These are phyloP conservation scores for Xylariaceae sp. DNA, from an alignment of 2,329 filamentous ascomycete species.

Conservation along the genomic window DNA sequence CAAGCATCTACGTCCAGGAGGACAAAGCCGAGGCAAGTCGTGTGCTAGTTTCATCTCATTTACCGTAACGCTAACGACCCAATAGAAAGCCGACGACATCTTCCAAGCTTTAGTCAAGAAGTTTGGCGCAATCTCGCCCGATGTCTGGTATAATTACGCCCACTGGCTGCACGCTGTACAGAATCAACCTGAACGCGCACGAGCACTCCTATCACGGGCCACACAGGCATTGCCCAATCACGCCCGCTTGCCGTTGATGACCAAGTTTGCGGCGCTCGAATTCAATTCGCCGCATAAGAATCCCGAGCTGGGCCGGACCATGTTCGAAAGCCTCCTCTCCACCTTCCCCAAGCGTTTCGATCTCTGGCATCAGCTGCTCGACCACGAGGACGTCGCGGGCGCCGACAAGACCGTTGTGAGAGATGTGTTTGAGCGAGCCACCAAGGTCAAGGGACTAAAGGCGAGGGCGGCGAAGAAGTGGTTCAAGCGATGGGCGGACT, in stretches of 20 bases:
- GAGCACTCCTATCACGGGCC: slow-evolving; percentile 79
- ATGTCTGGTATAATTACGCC: slow-evolving; percentile 93
- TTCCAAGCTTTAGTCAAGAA: slow-evolving; percentile 89
- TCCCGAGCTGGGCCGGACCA: slow-evolving; percentile 86
- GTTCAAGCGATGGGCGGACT: slow-evolving; percentile 90
- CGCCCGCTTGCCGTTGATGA: slow-evolving; percentile 71
- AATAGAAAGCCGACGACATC: slow-evolving; percentile 81
- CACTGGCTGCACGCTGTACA: slow-evolving; percentile 83
- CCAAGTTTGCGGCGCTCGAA: slow-evolving; percentile 89
- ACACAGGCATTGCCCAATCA: slow-evolving; percentile 77
- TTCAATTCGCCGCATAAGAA: slow-evolving; percentile 84
- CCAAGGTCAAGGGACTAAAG: slow-evolving; percentile 72
- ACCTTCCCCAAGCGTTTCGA: slow-evolving; percentile 89
- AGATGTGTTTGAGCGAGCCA: slow-evolving; percentile 80
- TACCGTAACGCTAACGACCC: slow-evolving; percentile 32
- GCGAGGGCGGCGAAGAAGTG: slow-evolving; percentile 80
- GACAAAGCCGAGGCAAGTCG: slow-evolving; percentile 76
- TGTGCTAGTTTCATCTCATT: background rate
- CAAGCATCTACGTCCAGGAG: slow-evolving; percentile 93
- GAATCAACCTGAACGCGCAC: slow-evolving; percentile 70
- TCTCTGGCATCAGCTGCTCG: slow-evolving; percentile 89
- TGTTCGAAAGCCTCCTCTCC: slow-evolving; percentile 85
- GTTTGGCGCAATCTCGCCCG: slow-evolving; percentile 76
- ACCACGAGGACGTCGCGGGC: slow-evolving; percentile 71
- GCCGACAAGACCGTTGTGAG: slow-evolving; percentile 60